A percentile compares a stretch with the other conserved stretches of the same genome.
phyloP scores from a whole-genome alignment of 306 rosid species.

The Psophocarpus tetragonolobus region DNA sequence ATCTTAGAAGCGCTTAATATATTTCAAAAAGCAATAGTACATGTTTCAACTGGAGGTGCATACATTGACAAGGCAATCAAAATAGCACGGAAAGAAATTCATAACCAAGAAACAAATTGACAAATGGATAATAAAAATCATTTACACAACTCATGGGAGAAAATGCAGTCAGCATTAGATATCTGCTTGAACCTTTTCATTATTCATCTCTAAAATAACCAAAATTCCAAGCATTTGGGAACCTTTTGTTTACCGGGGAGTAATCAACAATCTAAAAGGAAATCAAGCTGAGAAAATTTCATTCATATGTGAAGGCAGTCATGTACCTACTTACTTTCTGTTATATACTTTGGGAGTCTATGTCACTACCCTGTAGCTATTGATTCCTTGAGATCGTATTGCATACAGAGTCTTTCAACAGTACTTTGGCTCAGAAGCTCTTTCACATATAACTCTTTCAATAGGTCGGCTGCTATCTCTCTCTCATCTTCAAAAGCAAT shows the following conservation, averaged over 20 bases:
- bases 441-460: constrained; percentile 59
- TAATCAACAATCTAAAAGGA: constrained; percentile 9
- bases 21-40: neutral
- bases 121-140: neutral
- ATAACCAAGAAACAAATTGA: neutral
- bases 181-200: constrained; percentile 7
- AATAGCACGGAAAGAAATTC: neutral
- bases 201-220: constrained; percentile 36
- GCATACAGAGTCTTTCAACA: constrained; percentile 74
- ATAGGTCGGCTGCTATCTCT: constrained; percentile 59
- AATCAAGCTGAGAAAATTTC: constrained; percentile 25
- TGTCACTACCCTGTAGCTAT: constrained; percentile 32
- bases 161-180: neutral
- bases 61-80: constrained; percentile 4
- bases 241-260: constrained; percentile 13
- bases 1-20: neutral
- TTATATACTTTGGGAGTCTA: constrained; percentile 10
- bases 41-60: neutral
- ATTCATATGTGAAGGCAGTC: constrained; percentile 28
- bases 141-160: neutral
- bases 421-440: constrained; percentile 66
- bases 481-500: constrained; percentile 68
- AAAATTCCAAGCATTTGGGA: constrained; percentile 38
- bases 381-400: constrained; percentile 59
- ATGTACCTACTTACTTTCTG: constrained; percentile 30